These are phyloP conservation scores for Venturia aucupariae DNA, from an alignment of 2,329 filamentous ascomycete species.

Conservation along the genomic window DNA sequence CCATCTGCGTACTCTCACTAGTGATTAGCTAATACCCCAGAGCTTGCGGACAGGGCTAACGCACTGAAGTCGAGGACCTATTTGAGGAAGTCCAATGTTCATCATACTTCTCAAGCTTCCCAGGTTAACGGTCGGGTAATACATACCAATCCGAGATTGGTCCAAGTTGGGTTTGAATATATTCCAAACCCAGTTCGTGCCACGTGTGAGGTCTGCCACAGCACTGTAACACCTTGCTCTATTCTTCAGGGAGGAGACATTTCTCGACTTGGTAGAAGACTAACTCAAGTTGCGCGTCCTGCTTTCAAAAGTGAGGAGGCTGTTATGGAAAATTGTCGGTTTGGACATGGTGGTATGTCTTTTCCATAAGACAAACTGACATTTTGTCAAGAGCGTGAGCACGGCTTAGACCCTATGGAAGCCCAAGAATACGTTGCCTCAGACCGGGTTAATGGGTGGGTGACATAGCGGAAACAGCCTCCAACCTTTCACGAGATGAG, in stretches of 20 bases:
- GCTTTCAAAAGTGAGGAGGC: background rate
- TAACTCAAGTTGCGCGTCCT: background rate
- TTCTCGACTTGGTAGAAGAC: background rate
- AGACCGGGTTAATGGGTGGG: background rate
- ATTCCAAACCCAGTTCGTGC: background rate
- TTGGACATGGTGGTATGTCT: background rate
- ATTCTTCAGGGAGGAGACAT: background rate
- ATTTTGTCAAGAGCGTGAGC: background rate
- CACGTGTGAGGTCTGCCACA: background rate
- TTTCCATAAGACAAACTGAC: background rate
- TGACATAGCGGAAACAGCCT: background rate
- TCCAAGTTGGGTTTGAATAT: background rate
- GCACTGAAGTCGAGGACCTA: background rate
- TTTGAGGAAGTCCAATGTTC: background rate
- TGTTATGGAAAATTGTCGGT: background rate
- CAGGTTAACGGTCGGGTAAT: background rate
- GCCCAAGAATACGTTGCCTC: background rate
- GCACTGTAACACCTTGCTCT: background rate
- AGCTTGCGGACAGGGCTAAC: background rate
- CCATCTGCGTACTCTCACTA: background rate
- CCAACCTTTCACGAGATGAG: background rate
- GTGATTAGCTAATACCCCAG: background rate
- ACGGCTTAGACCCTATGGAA: background rate
- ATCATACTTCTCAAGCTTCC: background rate
- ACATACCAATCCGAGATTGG: background rate